Base-by-base conservation (phyloP, 2,329 filamentous ascomycete species). In the Colletotrichum endophyticum region DNA sequence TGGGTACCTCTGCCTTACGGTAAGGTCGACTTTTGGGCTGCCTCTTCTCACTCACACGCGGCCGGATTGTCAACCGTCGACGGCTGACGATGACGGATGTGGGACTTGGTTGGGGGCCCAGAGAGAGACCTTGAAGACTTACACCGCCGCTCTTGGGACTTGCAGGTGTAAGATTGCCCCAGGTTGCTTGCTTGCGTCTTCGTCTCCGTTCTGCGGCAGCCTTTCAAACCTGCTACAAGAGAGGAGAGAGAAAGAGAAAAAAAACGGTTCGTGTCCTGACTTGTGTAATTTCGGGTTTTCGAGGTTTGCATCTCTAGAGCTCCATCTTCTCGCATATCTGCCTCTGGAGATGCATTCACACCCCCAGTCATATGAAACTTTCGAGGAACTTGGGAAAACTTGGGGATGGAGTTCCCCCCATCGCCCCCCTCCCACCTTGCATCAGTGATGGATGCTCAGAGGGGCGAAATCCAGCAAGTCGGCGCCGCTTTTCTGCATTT, bases 401-500 rank as follows among this genome's bases (percentile, higher is more conserved):
- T 61, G 67, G 32, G 32, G 28, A 27, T 61, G 62, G 36, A n/a
- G 44, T 15, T 27, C 16, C 34, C 22, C 27, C 16, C 57, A 59
- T 13, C 13, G 22, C 22, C 16, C 28, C 27, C 61, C 61, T 64
- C 61, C 32, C 61, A 64, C 28, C 49, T 49, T 61, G 36, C 69
- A 67, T 75, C 73, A 62, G 34, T 68, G 63, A 69, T 39, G 49
- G 64, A 73, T 66, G 59, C 59, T 13, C 49, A 32, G 72, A 73
- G 73, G 73, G 66, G 66, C 67, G 49, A 77, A 74, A 74, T 34
- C 72, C 71, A 75, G 49, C 30, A 73, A 25, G 61, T 66, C 61
- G 61, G 71, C 72, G 61, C 72, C 75, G 72, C 71, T 80, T 80
- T 82, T 78, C 78, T 32, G 30, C 70, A 81, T 80, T 84, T 81